Evolutionary conservation across 2,329 filamentous ascomycete species (phyloP).

Genomic region (Stenocarpella maydis): DNA sequence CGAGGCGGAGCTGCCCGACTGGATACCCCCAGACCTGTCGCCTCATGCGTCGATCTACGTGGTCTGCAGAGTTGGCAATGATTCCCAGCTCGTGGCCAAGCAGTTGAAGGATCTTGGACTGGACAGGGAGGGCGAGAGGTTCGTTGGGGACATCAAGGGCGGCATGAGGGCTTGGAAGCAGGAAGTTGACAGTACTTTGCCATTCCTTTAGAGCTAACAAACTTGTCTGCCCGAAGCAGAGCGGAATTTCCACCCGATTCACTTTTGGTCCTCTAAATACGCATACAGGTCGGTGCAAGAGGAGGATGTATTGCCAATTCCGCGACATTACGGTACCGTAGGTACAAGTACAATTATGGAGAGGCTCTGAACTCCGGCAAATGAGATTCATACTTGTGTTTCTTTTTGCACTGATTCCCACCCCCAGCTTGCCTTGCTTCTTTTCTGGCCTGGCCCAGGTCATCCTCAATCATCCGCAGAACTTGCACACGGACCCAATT

Average conservation of each 20-base stretch:
- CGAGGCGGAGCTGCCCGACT: not conserved
- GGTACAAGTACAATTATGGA: constrained; percentile 37
- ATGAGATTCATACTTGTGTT: constrained; percentile 33
- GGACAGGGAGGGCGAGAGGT: constrained; percentile 59
- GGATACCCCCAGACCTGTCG: constrained; percentile 41
- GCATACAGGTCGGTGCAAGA: not conserved
- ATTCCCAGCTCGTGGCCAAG: constrained; percentile 75
- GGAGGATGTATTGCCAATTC: constrained; percentile 28
- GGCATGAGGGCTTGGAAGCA: constrained; percentile 78
- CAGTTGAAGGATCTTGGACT: constrained; percentile 70
- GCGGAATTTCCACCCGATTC: not conserved
- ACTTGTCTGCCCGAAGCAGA: not conserved
- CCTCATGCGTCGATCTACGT: constrained; percentile 69
- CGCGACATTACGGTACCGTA: constrained; percentile 5
- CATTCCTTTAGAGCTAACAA: constrained; percentile 54
- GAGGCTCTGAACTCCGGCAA: constrained; percentile 43
- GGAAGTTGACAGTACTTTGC: constrained; percentile 67
- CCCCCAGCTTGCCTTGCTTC: no score
- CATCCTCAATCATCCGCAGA: not conserved
- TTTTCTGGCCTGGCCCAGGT: no score
- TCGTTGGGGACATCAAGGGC: constrained; percentile 75
- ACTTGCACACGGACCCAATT: not conserved
- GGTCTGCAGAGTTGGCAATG: constrained; percentile 79
- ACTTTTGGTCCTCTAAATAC: not conserved
- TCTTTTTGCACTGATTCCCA: constrained; percentile 1